Conservation (phyloP, 148 eudicot genomes). For the Persicaria tinctoria region DNA sequence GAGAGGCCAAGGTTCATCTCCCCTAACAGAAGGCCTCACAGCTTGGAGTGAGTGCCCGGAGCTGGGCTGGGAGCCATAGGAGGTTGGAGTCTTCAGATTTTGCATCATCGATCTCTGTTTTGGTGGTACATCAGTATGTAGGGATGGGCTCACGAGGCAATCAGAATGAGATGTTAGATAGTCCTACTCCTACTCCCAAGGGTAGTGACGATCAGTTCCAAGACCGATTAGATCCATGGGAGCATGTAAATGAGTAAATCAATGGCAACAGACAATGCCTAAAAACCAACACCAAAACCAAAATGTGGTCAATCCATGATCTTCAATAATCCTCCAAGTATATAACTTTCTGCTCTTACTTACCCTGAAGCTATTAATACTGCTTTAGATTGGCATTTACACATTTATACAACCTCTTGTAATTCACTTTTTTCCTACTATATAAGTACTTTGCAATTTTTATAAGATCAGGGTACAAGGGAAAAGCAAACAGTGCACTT, state of each 20-base stretch:
- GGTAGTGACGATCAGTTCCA: background rate
- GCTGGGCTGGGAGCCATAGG: constrained; percentile 33
- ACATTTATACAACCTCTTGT: background rate
- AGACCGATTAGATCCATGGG: background rate
- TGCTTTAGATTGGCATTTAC: constrained; percentile 8
- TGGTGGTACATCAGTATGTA: constrained; percentile 50
- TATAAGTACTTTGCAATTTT: no score
- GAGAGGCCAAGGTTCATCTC: constrained; percentile 25
- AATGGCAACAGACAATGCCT: background rate
- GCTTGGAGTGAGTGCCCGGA: constrained; percentile 43
- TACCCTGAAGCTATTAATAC: background rate
- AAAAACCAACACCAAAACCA: background rate
- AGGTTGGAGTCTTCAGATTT: constrained; percentile 27
- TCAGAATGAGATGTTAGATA: constrained; percentile 11
- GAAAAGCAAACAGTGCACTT: constrained; percentile 26
- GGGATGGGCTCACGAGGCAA: constrained; percentile 16
- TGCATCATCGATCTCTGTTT: constrained; percentile 24
- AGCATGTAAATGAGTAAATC: background rate
- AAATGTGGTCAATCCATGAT: background rate
- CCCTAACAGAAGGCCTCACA: constrained; percentile 27
- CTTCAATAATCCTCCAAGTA: background rate
- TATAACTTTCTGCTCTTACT: constrained; percentile 4
- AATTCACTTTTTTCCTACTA: background rate
- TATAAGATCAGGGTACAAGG: no score
- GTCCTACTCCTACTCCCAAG: background rate